These are phyloP conservation scores for Pneumocystis sp. DNA, from an alignment of 1,139 yeast species.

Conservation along the genomic window DNA sequence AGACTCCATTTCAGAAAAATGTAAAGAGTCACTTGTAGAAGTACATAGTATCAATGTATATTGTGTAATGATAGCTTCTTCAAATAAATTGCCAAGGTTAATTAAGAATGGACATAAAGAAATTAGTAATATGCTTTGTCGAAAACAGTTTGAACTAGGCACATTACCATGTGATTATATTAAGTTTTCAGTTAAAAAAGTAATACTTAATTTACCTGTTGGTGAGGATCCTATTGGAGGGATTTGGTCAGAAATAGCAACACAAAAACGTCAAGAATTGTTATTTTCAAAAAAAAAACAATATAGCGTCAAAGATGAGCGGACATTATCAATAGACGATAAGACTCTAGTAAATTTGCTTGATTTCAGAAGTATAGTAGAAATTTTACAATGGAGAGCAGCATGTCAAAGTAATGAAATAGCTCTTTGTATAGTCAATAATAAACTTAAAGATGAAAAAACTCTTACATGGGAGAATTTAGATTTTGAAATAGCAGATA, in stretches of 20 bases:
- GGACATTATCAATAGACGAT: slow-evolving; percentile 61
- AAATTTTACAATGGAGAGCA: slow-evolving; percentile 66
- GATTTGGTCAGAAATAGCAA: slow-evolving; percentile 65
- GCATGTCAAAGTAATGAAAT: slow-evolving; percentile 60
- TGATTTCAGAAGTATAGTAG: slow-evolving; percentile 57
- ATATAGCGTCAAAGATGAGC: slow-evolving; percentile 61
- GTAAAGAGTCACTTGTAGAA: slow-evolving; percentile 44
- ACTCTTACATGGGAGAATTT: slow-evolving; percentile 73
- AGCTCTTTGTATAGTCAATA: slow-evolving; percentile 54
- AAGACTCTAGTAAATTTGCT: slow-evolving; percentile 60
- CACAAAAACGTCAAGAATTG: slow-evolving; percentile 42
- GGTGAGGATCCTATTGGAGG: slow-evolving; percentile 66
- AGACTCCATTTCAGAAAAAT: slow-evolving; percentile 36
- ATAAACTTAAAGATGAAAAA: slow-evolving; percentile 33
- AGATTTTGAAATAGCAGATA: slow-evolving; percentile 60
- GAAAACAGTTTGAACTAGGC: slow-evolving; percentile 66
- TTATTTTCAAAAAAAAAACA: slow-evolving; percentile 41
- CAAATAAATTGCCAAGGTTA: slow-evolving; percentile 71
- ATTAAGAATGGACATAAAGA: slow-evolving; percentile 74
- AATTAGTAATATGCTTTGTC: slow-evolving; percentile 86
- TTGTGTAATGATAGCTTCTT: slow-evolving; percentile 68
- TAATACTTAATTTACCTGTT: slow-evolving; percentile 55
- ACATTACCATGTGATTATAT: slow-evolving; percentile 61
- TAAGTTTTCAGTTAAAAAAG: slow-evolving; percentile 56
- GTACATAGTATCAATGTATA: slow-evolving; percentile 65